Base-by-base conservation (phyloP, 169 alveolate species). In the Plasmodium sp. region DNA sequence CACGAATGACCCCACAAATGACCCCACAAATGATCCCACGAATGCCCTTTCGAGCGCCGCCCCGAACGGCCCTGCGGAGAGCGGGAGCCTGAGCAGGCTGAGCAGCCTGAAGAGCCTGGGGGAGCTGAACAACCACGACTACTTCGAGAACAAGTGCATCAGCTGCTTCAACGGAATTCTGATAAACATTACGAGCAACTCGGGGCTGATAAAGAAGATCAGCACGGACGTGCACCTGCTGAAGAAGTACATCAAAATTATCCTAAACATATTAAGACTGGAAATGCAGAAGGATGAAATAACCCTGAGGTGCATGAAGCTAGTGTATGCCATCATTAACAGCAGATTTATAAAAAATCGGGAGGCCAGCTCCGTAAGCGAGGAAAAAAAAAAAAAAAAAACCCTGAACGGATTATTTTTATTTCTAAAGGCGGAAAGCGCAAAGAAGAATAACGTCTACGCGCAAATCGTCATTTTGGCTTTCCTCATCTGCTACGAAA, bases 261-360 rank as follows among this genome's bases (percentile, higher is more conserved):
- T 90, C 33, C 67, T 90, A 39, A 90, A 56, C 16, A 90, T 90
- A 43, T 79, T 90, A 43, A 90, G 94, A 67, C 54, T 90, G 74
- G 94, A 90, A 58, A 90, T 90, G 2, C 91, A 90, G 31, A 90
- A 90, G 72, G 94, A 90, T 39, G 94, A 90, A 39, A 67, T 90
- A 90, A 90, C 81, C 18, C 36, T 90, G 12, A 90, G 56, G 83
- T 90, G 94, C 74, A 90, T 90, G 94, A 90, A 90, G n/a, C 48
- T 90, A 22, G 90, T 90, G 16, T 90, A 90, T 81, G 36, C 94
- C 31, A 36, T 90, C 2, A 90, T 90, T 90, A 90, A 90, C 67
- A 62, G 45, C 71, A 79, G 94, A 80, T 90, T 90, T 80, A 34
- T 90, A 43, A 90, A 80, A 90, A 81, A 90, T 27, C 33, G 34